A percentile compares a stretch with the other conserved stretches of the same genome.
Conservation (phyloP, 192 early-diverging fungal species). For the Backusella tarrabulga region DNA sequence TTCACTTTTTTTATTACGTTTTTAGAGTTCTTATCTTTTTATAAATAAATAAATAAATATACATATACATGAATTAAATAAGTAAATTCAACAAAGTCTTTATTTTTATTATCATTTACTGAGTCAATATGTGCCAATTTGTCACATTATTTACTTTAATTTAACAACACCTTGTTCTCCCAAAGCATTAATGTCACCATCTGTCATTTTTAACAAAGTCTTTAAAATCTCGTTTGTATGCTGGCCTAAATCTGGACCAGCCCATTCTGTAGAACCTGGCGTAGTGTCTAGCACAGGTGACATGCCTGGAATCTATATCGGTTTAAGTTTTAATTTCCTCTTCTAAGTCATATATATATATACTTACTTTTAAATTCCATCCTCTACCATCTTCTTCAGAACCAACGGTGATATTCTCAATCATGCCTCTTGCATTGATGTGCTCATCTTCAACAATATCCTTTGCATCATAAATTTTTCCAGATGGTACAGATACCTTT, state of each 20-base stretch:
- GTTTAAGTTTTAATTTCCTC: not conserved
- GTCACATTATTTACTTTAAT: not conserved
- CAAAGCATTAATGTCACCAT: slow-evolving; percentile 26
- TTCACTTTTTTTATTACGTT: not conserved
- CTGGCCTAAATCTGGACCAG: slow-evolving; percentile 44
- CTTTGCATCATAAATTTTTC: slow-evolving; percentile 47
- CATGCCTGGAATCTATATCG: slow-evolving; percentile 37
- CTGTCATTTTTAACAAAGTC: slow-evolving; percentile 28
- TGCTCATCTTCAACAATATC: slow-evolving; percentile 50
- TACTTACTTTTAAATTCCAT: slow-evolving; percentile 41
- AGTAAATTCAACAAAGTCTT: not conserved
- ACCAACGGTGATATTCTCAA: slow-evolving; percentile 40
- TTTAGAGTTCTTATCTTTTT: not conserved
- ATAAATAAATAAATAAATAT: not conserved
- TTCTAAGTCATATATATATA: not conserved
- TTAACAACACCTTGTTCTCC: slow-evolving; percentile 27
- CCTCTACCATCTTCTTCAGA: slow-evolving; percentile 33
- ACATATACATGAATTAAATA: not conserved
- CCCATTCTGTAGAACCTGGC: slow-evolving; percentile 50
- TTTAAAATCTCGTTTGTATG: slow-evolving; percentile 41
- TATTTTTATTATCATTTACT: not conserved
- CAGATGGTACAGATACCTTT: slow-evolving; percentile 44
- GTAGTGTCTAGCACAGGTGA: slow-evolving; percentile 39
- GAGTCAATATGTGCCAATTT: not conserved
- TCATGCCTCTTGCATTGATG: slow-evolving; percentile 41